Base-by-base conservation (phyloP, 2,329 filamentous ascomycete genomes). In the Gremmenia infestans region DNA sequence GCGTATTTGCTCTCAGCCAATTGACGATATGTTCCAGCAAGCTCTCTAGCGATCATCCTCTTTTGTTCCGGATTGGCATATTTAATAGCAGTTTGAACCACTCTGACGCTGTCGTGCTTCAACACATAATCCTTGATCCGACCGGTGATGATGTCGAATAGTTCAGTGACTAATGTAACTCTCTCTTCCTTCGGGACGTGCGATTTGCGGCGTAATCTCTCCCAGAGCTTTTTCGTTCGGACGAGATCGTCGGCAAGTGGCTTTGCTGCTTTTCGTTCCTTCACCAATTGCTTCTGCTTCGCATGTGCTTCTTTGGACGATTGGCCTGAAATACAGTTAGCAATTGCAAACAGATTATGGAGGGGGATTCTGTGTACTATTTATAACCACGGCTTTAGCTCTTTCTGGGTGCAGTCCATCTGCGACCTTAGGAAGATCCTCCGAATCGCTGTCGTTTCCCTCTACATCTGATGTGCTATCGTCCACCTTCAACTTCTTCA, bases 71-170 rank as follows among this genome's bases (percentile, higher is more conserved):
- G 79, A 47, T 87, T 95, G 48, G 91, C 88, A 74, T 99, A 99
- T 74, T 99, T 99, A 74, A 99, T 83, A 39, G 93, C 94, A 12
- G 92, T 97, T 76, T 99, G 94, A 25, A 99, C 88, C 43, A 96
- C 91, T 64, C 94, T 84, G n/a, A 96, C 93, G 37, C 91, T 90
- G 71, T 99, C 94, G 72, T 99, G 94, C 81, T 99, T 99, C 76
- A 99, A 89, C 19, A 97, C 93, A 64, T 97, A 96, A 60, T 97
- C 94, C 73, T 90, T 91, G 67, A 97, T 88, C 56, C 89, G 85
- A 52, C 92, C 93, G 23, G 89, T 94, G 67, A 97, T 89, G 68
- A 99, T 96, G 55, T 81, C 80, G 72, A 96, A 97, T 25, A 99
- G 81, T 76, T 99, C 93, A 58, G 86, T 82, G 48, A 97, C 88